phyloP scores from a whole-genome alignment of 805 yeast species.

The Babjeviella inositovora region DNA sequence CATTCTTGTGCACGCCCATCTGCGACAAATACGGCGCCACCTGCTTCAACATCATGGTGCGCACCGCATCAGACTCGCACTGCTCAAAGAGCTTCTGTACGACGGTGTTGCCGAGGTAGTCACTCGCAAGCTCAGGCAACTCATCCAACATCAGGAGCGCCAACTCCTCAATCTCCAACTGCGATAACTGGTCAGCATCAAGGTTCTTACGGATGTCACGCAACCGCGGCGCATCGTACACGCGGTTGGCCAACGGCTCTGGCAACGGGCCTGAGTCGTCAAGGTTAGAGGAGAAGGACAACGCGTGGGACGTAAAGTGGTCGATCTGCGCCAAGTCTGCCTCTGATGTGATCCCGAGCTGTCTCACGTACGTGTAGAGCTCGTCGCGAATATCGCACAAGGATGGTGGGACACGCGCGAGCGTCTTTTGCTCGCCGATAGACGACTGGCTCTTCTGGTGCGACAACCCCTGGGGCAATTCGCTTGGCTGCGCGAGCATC shows the following conservation, averaged over 20 bases:
- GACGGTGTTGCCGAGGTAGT: slow-evolving; percentile 89
- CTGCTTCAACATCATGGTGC: slow-evolving; percentile 66
- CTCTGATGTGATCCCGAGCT: no score
- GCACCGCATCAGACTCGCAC: slow-evolving; percentile 47
- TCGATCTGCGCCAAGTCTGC: no score
- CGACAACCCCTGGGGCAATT: background rate
- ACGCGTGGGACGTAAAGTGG: background rate
- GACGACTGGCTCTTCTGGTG: no score
- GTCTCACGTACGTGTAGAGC: no score
- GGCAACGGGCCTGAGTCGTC: slow-evolving; percentile 63
- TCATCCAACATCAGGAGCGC: slow-evolving; percentile 78
- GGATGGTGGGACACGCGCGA: no score
- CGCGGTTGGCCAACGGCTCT: slow-evolving; percentile 49
- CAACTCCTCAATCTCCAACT: slow-evolving; percentile 60
- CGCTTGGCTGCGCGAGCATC: slow-evolving; percentile 20
- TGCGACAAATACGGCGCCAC: slow-evolving; percentile 74
- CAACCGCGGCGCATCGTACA: slow-evolving; percentile 76
- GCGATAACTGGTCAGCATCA: slow-evolving; percentile 34
- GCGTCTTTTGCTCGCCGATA: no score
- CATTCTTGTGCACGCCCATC: slow-evolving; percentile 91
- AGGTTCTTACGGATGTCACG: slow-evolving; percentile 72
- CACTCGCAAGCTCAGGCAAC: slow-evolving; percentile 80
- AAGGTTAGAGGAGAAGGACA: slow-evolving; percentile 1
- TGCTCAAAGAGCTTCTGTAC: slow-evolving; percentile 79
- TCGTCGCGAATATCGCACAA: no score